Conservation (phyloP, 2,329 filamentous ascomycete species). For the Clathrospora elynae region DNA sequence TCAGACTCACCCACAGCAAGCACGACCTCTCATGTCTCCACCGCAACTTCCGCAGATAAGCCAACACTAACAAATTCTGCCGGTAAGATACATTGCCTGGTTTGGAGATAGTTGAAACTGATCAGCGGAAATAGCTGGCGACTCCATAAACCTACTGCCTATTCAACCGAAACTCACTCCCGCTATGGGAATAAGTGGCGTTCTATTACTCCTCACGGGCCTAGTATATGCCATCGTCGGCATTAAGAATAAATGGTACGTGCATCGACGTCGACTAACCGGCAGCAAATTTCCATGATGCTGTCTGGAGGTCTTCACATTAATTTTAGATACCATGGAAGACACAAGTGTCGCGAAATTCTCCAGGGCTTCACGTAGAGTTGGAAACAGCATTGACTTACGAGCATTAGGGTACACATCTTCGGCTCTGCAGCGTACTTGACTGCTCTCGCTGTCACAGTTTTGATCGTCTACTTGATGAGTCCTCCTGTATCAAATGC, state of each 20-base stretch:
- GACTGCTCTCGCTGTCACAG: slow-evolving; percentile 72
- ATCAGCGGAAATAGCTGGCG: slow-evolving; percentile 11
- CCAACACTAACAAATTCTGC: slow-evolving; percentile 26
- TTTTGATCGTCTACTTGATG: slow-evolving; percentile 90
- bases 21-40: slow-evolving; percentile 22
- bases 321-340: no score
- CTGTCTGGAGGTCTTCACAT: no score
- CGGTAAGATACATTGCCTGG: slow-evolving; percentile 17
- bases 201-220: slow-evolving; percentile 76
- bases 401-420: slow-evolving; percentile 41
- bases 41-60: slow-evolving; percentile 20
- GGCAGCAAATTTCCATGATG: no score
- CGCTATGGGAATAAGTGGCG: slow-evolving; percentile 77
- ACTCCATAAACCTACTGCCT: slow-evolving; percentile 59
- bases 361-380: no score
- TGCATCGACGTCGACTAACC: no score
- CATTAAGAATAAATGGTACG: slow-evolving; percentile 74
- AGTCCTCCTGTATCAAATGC: slow-evolving; percentile 73
- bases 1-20: slow-evolving; percentile 17
- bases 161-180: slow-evolving; percentile 77
- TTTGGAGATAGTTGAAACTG: not conserved
- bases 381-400: slow-evolving; percentile 27
- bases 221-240: slow-evolving; percentile 73
- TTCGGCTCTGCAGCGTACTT: slow-evolving; percentile 81
- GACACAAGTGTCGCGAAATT: no score